Conservation (phyloP, 192 early-diverging fungal genomes). For the Gigaspora rosea region DNA sequence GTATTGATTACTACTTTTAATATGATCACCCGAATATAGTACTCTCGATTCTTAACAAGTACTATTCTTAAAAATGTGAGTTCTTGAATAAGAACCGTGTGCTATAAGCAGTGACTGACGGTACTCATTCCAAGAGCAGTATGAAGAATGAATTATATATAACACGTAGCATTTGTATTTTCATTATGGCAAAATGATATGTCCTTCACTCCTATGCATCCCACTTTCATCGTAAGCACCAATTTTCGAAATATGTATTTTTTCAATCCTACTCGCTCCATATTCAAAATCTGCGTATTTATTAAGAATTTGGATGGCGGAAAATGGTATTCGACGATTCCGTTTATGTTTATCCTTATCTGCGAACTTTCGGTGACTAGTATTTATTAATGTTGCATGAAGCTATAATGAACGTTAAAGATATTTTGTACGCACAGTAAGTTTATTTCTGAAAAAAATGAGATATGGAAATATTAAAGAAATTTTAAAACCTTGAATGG, state of each 20-base stretch:
- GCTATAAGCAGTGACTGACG: no score
- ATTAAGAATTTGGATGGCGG: background rate
- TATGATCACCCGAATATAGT: no score
- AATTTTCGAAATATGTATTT: conserved; percentile 12
- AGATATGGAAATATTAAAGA: background rate
- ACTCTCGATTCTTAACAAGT: no score
- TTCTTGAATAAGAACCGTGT: no score
- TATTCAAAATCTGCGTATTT: background rate
- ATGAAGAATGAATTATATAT: no score
- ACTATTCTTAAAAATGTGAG: no score
- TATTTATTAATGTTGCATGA: conserved; percentile 20
- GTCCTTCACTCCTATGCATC: background rate
- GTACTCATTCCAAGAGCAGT: no score
- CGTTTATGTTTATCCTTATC: background rate
- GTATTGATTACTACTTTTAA: no score
- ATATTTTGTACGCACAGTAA: background rate
- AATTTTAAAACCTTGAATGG: conserved; percentile 16
- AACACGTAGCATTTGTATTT: no score
- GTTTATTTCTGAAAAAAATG: background rate
- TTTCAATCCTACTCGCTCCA: background rate
- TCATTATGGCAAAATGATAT: background rate
- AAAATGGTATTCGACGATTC: background rate
- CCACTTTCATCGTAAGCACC: background rate
- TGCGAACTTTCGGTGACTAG: background rate
- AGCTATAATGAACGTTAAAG: background rate